phyloP scores from a whole-genome alignment of 441 rosid genomes.

The Eutrema salsugineum region DNA sequence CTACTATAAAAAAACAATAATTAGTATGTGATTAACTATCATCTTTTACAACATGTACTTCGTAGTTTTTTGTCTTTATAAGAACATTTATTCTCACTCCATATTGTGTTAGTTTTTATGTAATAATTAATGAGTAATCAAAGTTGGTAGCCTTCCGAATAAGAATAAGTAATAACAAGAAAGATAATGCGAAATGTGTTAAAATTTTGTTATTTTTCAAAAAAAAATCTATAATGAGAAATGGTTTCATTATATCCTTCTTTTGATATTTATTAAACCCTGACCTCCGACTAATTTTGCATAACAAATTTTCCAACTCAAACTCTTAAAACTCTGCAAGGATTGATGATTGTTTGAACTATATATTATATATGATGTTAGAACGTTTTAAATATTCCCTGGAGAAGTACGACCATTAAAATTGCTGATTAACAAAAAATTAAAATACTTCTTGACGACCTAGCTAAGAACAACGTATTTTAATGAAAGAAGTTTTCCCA shows the following conservation, averaged over 20 bases:
- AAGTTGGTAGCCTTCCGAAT: background rate
- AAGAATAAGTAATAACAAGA: no score
- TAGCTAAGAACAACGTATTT: slow-evolving; percentile 2
- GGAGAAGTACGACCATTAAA: background rate
- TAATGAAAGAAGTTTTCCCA: background rate
- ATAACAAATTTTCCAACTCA: background rate
- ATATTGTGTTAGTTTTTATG: background rate
- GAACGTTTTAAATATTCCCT: background rate
- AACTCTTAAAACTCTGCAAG: background rate
- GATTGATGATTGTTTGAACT: background rate
- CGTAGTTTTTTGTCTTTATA: background rate
- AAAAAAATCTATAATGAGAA: no score
- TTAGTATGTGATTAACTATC: background rate
- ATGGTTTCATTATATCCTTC: no score
- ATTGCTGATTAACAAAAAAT: background rate
- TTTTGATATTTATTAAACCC: background rate
- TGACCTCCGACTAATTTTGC: background rate
- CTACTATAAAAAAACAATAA: no score
- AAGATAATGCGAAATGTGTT: background rate
- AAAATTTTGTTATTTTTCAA: no score
- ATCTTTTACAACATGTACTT: background rate
- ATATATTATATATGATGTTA: background rate
- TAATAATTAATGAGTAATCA: background rate
- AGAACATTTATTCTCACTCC: background rate
- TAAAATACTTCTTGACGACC: background rate